These are phyloP conservation scores for Euphorbia pulcherrima DNA, from an alignment of 345 rosid species.

Conservation along the genomic window DNA sequence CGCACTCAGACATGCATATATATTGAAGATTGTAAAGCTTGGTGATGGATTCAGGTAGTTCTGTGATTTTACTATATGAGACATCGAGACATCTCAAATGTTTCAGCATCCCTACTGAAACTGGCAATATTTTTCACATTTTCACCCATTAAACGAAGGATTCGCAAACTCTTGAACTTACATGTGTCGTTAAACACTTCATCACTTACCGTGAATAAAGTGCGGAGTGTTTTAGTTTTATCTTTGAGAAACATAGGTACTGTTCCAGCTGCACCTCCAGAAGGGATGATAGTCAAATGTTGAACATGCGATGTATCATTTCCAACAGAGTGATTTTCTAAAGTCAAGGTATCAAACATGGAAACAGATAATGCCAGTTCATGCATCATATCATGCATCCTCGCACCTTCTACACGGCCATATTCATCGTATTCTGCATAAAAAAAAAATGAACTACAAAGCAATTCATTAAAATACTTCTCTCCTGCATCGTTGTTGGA, in stretches of 20 bases:
- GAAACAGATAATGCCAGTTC: slow-evolving; percentile 24
- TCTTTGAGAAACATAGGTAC: neutral
- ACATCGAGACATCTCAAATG: slow-evolving; percentile 26
- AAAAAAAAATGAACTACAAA: slow-evolving; percentile 24
- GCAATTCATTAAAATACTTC: slow-evolving; percentile 20
- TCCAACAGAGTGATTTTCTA: neutral
- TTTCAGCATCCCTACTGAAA: slow-evolving; percentile 11
- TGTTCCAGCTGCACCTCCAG: neutral
- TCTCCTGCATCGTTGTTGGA: slow-evolving; percentile 1
- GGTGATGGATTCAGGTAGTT: neutral
- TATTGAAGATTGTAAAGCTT: slow-evolving; percentile 22
- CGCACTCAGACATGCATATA: slow-evolving; percentile 4
- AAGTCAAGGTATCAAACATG: slow-evolving; percentile 4
- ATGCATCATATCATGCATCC: slow-evolving; percentile 32
- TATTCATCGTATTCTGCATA: slow-evolving; percentile 4
- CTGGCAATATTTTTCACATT: slow-evolving; percentile 1
- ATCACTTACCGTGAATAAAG: neutral
- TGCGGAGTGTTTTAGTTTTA: neutral
- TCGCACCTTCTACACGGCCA: slow-evolving; percentile 10
- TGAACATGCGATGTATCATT: neutral
- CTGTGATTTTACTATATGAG: neutral
- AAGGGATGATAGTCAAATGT: neutral
- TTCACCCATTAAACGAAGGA: neutral
- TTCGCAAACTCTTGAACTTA: neutral
- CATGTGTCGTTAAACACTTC: neutral